Conservation (phyloP, 2,329 filamentous ascomycete genomes). For the Aspergillus viridinutans region DNA sequence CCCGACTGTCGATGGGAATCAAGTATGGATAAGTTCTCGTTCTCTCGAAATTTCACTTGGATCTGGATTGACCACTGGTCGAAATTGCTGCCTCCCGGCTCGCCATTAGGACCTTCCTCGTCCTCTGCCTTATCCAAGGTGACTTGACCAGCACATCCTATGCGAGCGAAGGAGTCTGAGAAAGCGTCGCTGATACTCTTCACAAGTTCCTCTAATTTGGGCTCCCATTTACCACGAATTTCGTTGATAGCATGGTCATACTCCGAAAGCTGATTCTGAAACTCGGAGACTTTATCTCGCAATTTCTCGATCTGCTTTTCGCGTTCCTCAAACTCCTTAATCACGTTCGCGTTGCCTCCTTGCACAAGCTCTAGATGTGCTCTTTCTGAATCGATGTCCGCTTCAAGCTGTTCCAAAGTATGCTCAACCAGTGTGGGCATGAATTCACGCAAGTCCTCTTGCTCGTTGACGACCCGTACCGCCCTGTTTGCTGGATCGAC, state of each 20-base stretch:
- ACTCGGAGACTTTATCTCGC: slow-evolving; percentile 54
- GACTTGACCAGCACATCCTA: slow-evolving; percentile 90
- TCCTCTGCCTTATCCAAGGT: slow-evolving; percentile 67
- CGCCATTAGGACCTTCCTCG: slow-evolving; percentile 27
- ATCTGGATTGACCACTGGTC: slow-evolving; percentile 92
- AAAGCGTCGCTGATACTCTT: slow-evolving; percentile 84
- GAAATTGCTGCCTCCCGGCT: slow-evolving; percentile 64
- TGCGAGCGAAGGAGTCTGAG: slow-evolving; percentile 86
- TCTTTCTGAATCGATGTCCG: slow-evolving; percentile 69
- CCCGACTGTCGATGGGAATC: slow-evolving; percentile 93
- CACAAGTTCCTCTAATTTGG: slow-evolving; percentile 71
- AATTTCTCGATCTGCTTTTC: slow-evolving; percentile 65
- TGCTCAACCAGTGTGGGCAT: slow-evolving; percentile 48
- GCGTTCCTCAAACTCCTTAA: slow-evolving; percentile 73
- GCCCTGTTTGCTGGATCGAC: slow-evolving; percentile 16
- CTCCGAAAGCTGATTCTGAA: slow-evolving; percentile 53
- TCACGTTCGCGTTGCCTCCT: slow-evolving; percentile 67
- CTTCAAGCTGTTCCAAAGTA: slow-evolving; percentile 61
- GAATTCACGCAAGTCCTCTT: slow-evolving; percentile 30
- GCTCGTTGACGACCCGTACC: slow-evolving; percentile 4
- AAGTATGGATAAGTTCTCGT: slow-evolving; percentile 77
- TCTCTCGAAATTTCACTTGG: slow-evolving; percentile 87
- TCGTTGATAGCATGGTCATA: slow-evolving; percentile 58
- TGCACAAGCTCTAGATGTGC: slow-evolving; percentile 77
- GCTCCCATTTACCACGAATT: slow-evolving; percentile 75